Evolutionary conservation across 129 eudicot genomes (phyloP).

Genomic region (Flaveria bidentis): DNA sequence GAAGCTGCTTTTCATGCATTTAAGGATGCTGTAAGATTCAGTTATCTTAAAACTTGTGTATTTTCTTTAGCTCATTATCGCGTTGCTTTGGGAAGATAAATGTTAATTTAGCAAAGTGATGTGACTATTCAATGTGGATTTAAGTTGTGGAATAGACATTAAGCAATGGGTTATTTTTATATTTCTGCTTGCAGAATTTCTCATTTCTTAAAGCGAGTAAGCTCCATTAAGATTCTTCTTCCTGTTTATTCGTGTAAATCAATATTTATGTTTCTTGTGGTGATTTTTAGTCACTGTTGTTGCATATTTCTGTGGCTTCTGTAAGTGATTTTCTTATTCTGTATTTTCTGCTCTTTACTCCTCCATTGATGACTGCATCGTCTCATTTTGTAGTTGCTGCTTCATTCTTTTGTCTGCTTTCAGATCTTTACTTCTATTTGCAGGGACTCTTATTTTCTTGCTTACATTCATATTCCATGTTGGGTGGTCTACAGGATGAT

Average conservation of each 20-base stretch:
- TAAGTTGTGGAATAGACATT: not conserved
- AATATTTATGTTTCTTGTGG: not conserved
- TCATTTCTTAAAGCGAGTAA: not conserved
- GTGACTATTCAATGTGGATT: not conserved
- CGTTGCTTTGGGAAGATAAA: conserved; percentile 1
- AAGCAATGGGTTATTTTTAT: not conserved
- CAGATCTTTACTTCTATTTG: not conserved
- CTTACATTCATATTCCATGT: not conserved
- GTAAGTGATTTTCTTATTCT: not conserved
- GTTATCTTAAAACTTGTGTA: not conserved
- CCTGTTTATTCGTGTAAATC: not conserved
- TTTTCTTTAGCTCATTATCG: not conserved
- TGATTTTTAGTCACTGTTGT: not conserved
- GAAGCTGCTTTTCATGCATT: conserved; percentile 83
- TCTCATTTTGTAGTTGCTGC: not conserved
- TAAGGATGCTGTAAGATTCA: conserved; percentile 69
- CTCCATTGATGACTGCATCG: not conserved
- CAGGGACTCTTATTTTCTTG: not conserved
- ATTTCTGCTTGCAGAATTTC: not conserved
- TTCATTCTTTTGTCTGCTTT: not conserved
- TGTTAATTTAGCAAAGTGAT: conserved; percentile 15
- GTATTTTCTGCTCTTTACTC: not conserved
- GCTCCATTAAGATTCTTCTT: not conserved
- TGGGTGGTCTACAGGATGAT: not conserved
- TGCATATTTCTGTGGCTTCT: not conserved